These are phyloP conservation scores for Nigrograna mackinnonii DNA, from an alignment of 2,329 filamentous ascomycete genomes.

Conservation along the genomic window DNA sequence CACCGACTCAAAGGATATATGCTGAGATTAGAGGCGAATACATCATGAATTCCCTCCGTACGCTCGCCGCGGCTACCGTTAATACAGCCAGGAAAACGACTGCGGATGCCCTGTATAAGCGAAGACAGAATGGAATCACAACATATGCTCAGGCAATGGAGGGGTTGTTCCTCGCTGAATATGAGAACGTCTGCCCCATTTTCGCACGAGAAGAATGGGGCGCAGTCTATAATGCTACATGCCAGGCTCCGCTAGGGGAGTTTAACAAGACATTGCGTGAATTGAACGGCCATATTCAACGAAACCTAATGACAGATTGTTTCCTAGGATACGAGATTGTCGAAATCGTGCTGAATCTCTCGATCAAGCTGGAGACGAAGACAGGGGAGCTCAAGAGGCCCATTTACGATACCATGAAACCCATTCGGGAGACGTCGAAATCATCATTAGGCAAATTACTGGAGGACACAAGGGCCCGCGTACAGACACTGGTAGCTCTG, in stretches of 20 bases:
- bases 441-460: constrained; percentile 80
- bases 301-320: constrained; percentile 86
- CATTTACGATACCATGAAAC: constrained; percentile 83
- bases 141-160: constrained; percentile 88
- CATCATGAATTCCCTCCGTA: constrained; percentile 78
- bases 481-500: constrained; percentile 67
- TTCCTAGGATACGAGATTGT: constrained; percentile 95
- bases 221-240: constrained; percentile 76
- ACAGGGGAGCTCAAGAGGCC: constrained; percentile 85
- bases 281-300: constrained; percentile 85
- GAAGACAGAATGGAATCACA: constrained; percentile 88
- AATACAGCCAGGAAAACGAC: constrained; percentile 76
- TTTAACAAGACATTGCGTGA: constrained; percentile 85
- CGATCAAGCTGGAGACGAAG: constrained; percentile 76
- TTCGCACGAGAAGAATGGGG: constrained; percentile 87
- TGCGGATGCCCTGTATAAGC: constrained; percentile 80
- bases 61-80: constrained; percentile 80
- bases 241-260: constrained; percentile 76
- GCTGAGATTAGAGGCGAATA: constrained; percentile 86
- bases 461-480: constrained; percentile 77
- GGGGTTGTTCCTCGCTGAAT: constrained; percentile 83
- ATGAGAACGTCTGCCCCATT: constrained; percentile 85
- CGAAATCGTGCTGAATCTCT: constrained; percentile 81
- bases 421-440: constrained; percentile 90
- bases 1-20: constrained; percentile 79